Conservation (phyloP, 2,329 filamentous ascomycete species). For the Cadophora sp. region DNA sequence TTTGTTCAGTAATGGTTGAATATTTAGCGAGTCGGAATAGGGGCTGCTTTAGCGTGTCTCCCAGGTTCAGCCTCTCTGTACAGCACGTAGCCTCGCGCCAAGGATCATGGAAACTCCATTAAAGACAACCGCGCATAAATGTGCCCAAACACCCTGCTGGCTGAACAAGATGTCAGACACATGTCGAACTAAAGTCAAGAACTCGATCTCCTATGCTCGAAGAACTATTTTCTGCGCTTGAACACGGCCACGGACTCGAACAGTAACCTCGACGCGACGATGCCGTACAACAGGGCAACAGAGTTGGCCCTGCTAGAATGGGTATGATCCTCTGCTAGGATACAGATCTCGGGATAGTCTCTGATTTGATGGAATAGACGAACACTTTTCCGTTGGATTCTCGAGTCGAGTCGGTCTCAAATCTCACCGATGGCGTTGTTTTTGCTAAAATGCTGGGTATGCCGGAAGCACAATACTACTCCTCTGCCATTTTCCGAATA, state of each 20-base stretch:
- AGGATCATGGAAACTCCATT: background rate
- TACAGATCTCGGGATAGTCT: constrained; percentile 8
- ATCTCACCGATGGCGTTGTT: constrained; percentile 45
- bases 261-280: constrained; percentile 23
- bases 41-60: background rate
- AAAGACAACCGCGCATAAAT: constrained; percentile 18
- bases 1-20: background rate
- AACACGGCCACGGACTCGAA: constrained; percentile 9
- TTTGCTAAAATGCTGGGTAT: constrained; percentile 47
- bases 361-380: constrained; percentile 40
- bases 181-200: constrained; percentile 22
- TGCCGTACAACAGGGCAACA: constrained; percentile 46
- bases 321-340: constrained; percentile 47
- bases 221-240: constrained; percentile 15
- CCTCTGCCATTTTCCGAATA: background rate
- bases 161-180: constrained; percentile 29
- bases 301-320: constrained; percentile 64
- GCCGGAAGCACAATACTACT: constrained; percentile 35
- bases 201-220: constrained; percentile 5
- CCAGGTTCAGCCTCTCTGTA: background rate
- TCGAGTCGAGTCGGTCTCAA: constrained; percentile 40
- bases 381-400: constrained; percentile 45
- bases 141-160: constrained; percentile 20
- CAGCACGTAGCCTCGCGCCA: background rate
- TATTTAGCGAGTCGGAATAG: too few relatives aligned